Percentiles rank a stretch among this genome's conserved stretches.
Conservation (phyloP, 2,329 filamentous ascomycete genomes). For the Fusarium sp. region DNA sequence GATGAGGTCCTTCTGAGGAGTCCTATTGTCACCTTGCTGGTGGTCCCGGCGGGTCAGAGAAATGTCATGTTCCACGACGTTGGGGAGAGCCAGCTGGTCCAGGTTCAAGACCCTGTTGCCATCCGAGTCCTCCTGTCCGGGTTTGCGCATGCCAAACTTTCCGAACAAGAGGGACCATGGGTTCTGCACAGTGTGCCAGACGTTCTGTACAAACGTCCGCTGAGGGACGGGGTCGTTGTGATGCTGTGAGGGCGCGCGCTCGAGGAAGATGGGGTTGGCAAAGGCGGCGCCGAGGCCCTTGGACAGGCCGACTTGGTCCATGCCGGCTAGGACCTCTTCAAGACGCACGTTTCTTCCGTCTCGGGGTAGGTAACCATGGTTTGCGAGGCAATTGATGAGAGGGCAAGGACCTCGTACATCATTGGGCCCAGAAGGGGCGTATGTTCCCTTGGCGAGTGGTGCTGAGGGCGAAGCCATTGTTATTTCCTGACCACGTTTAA, state of each 20-base stretch:
- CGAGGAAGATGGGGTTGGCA: constrained; percentile 43
- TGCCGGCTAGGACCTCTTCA: constrained; percentile 34
- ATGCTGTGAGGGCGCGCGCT: constrained; percentile 25
- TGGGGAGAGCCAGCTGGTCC: constrained; percentile 39
- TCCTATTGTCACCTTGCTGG: constrained; percentile 40
- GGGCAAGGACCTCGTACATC: constrained; percentile 45
- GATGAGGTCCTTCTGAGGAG: constrained; percentile 38
- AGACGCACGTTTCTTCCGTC: constrained; percentile 39
- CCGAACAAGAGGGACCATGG: constrained; percentile 39
- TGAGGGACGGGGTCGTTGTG: constrained; percentile 15
- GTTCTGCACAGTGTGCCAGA: constrained; percentile 20
- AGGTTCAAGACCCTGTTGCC: constrained; percentile 40
- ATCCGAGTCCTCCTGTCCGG: constrained; percentile 36
- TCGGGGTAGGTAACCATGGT: constrained; percentile 46
- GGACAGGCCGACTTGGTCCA: constrained; percentile 40
- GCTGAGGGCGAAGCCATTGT: constrained; percentile 25
- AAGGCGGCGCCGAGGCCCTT: constrained; percentile 39
- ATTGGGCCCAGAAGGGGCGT: constrained; percentile 33
- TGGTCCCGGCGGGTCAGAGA: constrained; percentile 44
- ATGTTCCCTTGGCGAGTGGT: constrained; percentile 36
- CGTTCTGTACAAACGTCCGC: constrained; percentile 23
- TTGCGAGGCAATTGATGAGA: constrained; percentile 45
- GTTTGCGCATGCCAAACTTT: constrained; percentile 42
- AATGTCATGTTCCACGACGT: constrained; percentile 44
- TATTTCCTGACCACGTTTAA: neutral